Base-by-base conservation (phyloP, 208 protist species). In the Leishmania arabica region DNA sequence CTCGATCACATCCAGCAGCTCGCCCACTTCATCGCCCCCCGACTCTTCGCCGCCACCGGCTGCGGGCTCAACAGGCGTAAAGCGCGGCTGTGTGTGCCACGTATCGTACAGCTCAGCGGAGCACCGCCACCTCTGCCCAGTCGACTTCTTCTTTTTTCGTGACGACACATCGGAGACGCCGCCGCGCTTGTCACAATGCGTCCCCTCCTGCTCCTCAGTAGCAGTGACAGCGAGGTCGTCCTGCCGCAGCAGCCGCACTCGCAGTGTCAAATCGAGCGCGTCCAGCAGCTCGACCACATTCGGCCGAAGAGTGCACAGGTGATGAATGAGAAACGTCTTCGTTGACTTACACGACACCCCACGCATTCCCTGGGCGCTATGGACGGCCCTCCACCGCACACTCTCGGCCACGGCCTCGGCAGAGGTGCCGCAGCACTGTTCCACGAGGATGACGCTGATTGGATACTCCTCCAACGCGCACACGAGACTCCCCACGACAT, bases 381-480 rank as follows among this genome's bases (percentile, higher is more conserved):
- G 54, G 40, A 86, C 53, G 45, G 82, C 82, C 4, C 27, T 45
- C 68, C 58, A 27, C 42, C 77, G 82, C 51, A 86, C 82, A 4
- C 7, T 19, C 15, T 77, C 56, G 37, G 64, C 60, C 51, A 86
- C 82, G 8, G 17, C 82, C 27, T 86, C 82, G 1, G 19, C 69
- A 9, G 77, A 75, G 19, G 62, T 76, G 45, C 82, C 82, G 31
- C 49, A 60, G 65, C 74, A 82, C 24, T 73, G 66, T 45, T 86
- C 82, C 24, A 86, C 82, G 17, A 86, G 66, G 3, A 80, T 24
- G 19, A 86, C 31, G 21, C 51, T 78, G 58, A 86, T 51, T 11
- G 77, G 77, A 45, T 56, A 76, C 49, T 75, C 71, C 34, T 82
- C 82, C 51, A 86, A 5, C 21, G 47, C 24, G 78, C 82, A 86